These are phyloP conservation scores for Leptomonas pyrrhocoris DNA, from an alignment of 208 protist genomes.

Conservation along the genomic window DNA sequence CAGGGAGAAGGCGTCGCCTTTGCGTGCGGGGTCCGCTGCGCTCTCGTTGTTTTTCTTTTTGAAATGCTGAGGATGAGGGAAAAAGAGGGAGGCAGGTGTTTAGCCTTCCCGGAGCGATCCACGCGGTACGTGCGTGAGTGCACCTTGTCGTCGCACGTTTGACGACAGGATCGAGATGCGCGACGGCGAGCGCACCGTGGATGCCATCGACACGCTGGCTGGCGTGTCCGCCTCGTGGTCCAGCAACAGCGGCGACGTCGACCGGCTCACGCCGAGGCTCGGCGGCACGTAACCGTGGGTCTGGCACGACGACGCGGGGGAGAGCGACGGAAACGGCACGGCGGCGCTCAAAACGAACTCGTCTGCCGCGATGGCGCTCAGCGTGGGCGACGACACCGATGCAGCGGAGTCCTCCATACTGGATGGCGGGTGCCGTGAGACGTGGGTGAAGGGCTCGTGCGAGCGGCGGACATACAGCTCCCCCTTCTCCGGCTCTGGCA, in stretches of 20 bases:
- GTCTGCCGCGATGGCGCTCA: not conserved
- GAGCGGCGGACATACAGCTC: not conserved
- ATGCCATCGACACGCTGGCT: not conserved
- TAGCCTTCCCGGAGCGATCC: not conserved
- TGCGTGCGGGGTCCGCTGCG: too few species aligned
- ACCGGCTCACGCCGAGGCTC: not conserved
- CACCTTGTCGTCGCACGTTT: not conserved
- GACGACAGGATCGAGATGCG: conserved; percentile 5
- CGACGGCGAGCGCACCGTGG: not conserved
- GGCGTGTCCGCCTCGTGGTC: not conserved
- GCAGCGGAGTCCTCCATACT: not conserved
- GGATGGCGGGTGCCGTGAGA: not conserved
- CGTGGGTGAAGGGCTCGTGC: conserved; percentile 21
- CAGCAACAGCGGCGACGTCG: not conserved
- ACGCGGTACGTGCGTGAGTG: not conserved
- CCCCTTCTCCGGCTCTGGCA: not conserved
- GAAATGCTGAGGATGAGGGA: too few species aligned
- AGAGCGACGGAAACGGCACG: not conserved
- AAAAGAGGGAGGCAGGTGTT: not conserved
- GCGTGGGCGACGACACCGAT: not conserved
- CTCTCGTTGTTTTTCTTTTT: too few species aligned
- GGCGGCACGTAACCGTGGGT: conserved; percentile 13
- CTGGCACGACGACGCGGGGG: conserved; percentile 6
- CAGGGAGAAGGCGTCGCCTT: too few species aligned
- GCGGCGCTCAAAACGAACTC: not conserved